Conservation (phyloP, 257 asterid species). For the Capsicum baccatum region DNA sequence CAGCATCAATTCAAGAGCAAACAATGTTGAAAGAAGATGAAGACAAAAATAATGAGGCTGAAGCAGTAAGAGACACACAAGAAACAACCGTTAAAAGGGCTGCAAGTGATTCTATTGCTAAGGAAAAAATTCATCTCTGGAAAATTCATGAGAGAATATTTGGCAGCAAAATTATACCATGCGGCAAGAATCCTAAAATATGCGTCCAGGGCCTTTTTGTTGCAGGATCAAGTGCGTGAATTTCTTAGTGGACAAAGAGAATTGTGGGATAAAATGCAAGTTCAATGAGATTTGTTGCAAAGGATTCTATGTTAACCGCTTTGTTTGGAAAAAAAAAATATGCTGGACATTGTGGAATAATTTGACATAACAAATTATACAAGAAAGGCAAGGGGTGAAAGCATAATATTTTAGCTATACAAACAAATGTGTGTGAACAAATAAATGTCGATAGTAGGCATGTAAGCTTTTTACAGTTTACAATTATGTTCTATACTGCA, state of each 20-base stretch:
- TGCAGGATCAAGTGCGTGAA: conserved; percentile 66
- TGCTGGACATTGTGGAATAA: conserved; percentile 58
- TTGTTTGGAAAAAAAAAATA: conserved; percentile 34
- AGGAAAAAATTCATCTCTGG: neutral
- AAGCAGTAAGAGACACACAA: neutral
- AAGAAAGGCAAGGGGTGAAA: conserved; percentile 36
- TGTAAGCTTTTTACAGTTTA: neutral
- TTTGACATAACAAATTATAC: conserved; percentile 48
- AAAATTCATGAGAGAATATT: conserved; percentile 11
- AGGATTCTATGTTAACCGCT: conserved; percentile 62
- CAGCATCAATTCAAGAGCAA: conserved; percentile 31
- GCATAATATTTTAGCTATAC: neutral
- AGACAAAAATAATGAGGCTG: conserved; percentile 3
- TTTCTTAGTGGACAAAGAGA: conserved; percentile 42
- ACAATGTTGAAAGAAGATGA: neutral
- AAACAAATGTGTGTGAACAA: neutral
- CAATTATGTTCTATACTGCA: neutral
- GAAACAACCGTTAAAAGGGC: neutral
- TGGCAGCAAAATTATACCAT: conserved; percentile 42
- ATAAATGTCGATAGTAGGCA: neutral
- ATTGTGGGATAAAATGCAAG: conserved; percentile 65
- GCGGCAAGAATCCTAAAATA: conserved; percentile 56
- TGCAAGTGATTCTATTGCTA: neutral
- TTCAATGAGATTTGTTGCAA: conserved; percentile 63
- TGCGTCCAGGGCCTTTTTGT: conserved; percentile 68